Base-by-base conservation (phyloP, 106 monocot genomes). In the Iris macrosiphon region DNA sequence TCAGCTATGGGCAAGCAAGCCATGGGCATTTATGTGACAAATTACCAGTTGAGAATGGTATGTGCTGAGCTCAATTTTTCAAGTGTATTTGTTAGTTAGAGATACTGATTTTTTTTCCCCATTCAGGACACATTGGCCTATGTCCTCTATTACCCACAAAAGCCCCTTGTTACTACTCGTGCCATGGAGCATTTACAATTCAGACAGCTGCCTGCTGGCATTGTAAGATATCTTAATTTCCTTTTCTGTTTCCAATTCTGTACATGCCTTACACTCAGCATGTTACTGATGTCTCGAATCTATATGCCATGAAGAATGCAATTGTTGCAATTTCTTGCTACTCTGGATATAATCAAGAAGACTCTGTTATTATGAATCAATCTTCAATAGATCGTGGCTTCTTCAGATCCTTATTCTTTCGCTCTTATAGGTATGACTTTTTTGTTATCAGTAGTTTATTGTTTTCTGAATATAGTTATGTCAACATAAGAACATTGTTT, bases 1-100 rank as follows among this genome's bases (percentile, higher is more conserved):
- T 92, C 92, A 43, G 92, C 92, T 31, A 92, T 92, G 92, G 92
- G 92, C 6, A 92, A 92, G 37, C 92, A 92, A 77, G 92, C 92
- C 8, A 92, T 92, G 92, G 92, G 92, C 22, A 92, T 92, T 6
- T 92, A 92, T 47, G 92, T 92, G 2, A 92, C 92, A 12, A 92
- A 92, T 61, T 92, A 92, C 53, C 92, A 92, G 35, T 50, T 92
- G 39, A 49, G 86, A 57, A 92, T 92, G 92, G 92, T 92, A 37
- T 14, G 73, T 69, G n/a, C n/a, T n/a, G n/a, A n/a, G n/a, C n/a
- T n/a, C n/a, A n/a, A n/a, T n/a, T n/a, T n/a, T n/a, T n/a, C n/a
- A n/a, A n/a, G n/a, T n/a, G n/a, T n/a, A n/a, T n/a, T n/a, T n/a
- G n/a, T n/a, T n/a, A 31, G 4, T 2, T 41, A n/a, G n/a, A 33